These are phyloP conservation scores for Phellinidium pouzarii DNA, from an alignment of 1,284 basidiomycete genomes.

Conservation along the genomic window DNA sequence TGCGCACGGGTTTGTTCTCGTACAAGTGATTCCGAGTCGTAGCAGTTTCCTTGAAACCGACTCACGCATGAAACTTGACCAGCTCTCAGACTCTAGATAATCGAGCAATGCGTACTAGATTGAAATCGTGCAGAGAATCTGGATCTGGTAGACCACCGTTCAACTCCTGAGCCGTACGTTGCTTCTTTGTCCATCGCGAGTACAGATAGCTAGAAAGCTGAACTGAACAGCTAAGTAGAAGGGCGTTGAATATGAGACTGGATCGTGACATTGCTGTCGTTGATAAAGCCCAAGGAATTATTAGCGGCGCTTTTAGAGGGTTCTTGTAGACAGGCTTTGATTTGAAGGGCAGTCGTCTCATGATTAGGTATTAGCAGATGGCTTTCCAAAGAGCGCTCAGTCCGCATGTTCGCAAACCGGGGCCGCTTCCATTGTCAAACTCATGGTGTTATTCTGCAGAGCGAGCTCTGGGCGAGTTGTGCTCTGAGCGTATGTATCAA, in stretches of 20 bases:
- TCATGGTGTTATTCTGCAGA: too few relatives aligned
- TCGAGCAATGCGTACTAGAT: constrained; percentile 18
- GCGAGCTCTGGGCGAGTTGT: too few relatives aligned
- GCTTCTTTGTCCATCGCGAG: background rate
- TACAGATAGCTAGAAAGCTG: constrained; percentile 3
- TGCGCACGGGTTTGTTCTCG: constrained; percentile 31
- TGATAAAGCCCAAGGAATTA: too few relatives aligned
- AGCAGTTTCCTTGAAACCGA: constrained; percentile 21
- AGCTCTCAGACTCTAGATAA: constrained; percentile 4
- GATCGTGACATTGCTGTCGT: background rate
- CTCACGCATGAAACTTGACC: constrained; percentile 10
- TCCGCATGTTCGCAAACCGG: too few relatives aligned
- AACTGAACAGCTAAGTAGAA: background rate
- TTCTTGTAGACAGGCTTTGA: too few relatives aligned
- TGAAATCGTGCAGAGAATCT: constrained; percentile 26
- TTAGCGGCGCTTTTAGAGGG: too few relatives aligned
- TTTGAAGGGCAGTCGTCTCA: too few relatives aligned
- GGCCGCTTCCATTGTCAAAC: too few relatives aligned
- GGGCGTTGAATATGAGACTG: background rate
- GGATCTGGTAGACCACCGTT: constrained; percentile 24
- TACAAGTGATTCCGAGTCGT: constrained; percentile 32
- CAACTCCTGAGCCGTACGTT: background rate
- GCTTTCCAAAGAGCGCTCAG: too few relatives aligned
- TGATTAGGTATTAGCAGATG: too few relatives aligned
- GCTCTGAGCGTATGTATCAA: too few relatives aligned